Evolutionary conservation across 768 basidiomycete species (phyloP).

Genomic region (Lactifluus subvellereus): DNA sequence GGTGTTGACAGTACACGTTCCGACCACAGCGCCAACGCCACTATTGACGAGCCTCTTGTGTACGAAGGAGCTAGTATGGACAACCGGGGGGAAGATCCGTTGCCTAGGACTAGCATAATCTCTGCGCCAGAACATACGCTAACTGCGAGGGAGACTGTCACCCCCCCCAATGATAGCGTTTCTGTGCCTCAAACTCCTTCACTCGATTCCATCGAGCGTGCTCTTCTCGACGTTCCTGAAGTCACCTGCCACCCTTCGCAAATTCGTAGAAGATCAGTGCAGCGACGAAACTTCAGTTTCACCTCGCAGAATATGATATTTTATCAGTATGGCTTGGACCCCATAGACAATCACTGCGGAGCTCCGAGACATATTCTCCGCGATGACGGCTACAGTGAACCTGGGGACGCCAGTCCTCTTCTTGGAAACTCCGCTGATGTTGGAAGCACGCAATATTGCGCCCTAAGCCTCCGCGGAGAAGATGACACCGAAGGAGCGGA

Average conservation of each 20-base stretch:
- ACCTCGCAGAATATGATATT: neutral
- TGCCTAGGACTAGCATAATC: neutral
- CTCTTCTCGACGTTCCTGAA: neutral
- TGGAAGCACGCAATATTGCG: neutral
- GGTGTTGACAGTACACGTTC: neutral
- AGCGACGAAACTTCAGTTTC: neutral
- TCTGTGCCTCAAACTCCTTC: conserved; percentile 7
- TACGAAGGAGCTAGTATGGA: neutral
- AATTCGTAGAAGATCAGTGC: conserved; percentile 7
- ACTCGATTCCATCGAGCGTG: conserved; percentile 9
- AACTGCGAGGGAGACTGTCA: neutral
- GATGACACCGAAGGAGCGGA: neutral
- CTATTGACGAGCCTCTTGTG: neutral
- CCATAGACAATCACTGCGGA: neutral
- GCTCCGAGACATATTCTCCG: neutral
- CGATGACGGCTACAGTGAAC: neutral
- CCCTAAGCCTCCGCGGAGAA: neutral
- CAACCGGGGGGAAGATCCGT: neutral
- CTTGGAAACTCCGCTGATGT: neutral
- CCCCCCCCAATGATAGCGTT: neutral
- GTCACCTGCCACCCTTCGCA: neutral
- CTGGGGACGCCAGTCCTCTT: neutral
- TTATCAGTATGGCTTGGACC: conserved; percentile 6
- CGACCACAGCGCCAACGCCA: neutral
- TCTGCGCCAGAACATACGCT: neutral